Evolutionary conservation across 208 protist species (phyloP).

Genomic region (Phytomonas sp.): DNA sequence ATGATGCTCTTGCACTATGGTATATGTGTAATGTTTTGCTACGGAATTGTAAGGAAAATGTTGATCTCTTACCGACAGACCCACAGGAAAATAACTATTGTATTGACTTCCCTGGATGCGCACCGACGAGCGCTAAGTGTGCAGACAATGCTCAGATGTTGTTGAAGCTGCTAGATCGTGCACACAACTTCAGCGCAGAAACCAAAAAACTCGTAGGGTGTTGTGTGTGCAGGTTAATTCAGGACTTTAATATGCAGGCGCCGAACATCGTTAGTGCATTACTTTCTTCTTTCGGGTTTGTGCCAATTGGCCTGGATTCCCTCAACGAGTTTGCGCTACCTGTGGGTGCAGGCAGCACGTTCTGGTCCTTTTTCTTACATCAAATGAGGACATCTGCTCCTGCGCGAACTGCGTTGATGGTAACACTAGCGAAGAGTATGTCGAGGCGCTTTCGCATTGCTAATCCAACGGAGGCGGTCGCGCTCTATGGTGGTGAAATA

Average conservation of each 20-base stretch:
- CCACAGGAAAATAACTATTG: slow-evolving; percentile 83
- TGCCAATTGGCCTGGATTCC: slow-evolving; percentile 51
- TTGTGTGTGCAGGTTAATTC: slow-evolving; percentile 84
- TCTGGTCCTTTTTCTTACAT: slow-evolving; percentile 80
- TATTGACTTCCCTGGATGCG: slow-evolving; percentile 68
- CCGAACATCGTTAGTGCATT: slow-evolving; percentile 74
- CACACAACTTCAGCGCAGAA: slow-evolving; percentile 73
- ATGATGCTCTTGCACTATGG: slow-evolving; percentile 84
- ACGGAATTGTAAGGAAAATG: slow-evolving; percentile 63
- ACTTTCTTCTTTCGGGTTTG: slow-evolving; percentile 70
- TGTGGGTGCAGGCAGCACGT: slow-evolving; percentile 69
- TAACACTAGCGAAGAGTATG: slow-evolving; percentile 73
- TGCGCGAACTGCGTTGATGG: slow-evolving; percentile 78
- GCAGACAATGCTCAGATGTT: slow-evolving; percentile 86
- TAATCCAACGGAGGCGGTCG: slow-evolving; percentile 54
- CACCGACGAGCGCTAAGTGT: slow-evolving; percentile 52
- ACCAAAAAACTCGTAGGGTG: slow-evolving; percentile 83
- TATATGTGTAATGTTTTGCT: slow-evolving; percentile 83
- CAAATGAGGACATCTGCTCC: slow-evolving; percentile 81
- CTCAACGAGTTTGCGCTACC: slow-evolving; percentile 76
- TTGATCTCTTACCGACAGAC: slow-evolving; percentile 81
- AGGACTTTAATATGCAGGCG: slow-evolving; percentile 87
- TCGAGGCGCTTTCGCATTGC: slow-evolving; percentile 75
- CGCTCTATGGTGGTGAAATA: slow-evolving; percentile 29
- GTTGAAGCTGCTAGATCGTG: slow-evolving; percentile 74